Evolutionary conservation across 768 basidiomycete species (phyloP), one percentile per base, ranked within the genome.

Genomic region (Leccinellum luteum): DNA sequence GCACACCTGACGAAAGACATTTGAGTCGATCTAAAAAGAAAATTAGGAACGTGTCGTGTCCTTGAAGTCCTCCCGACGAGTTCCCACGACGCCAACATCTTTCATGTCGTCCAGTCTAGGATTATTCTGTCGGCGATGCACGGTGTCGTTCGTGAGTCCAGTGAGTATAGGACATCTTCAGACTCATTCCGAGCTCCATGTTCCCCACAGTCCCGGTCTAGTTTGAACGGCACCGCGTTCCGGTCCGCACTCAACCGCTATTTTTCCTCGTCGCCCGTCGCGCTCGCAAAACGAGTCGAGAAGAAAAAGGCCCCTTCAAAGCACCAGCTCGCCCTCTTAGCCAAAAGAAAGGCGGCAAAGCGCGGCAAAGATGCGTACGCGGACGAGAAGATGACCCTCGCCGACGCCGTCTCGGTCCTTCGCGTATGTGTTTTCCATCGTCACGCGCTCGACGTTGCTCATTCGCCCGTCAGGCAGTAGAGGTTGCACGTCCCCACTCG

Each of bases 401-500:
- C 72, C 19, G 82, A 87, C 45, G 90, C 90, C 35, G 81, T 92
- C 61, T 72, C 79, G 17, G 85, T 90, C 38, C 76, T 92, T 59
- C 85, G 89, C 57, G 89, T 89, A 66, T 60, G 86, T 60, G 86
- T 76, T 49, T 31, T 31, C 44, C 19, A 15, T 50, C 21, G 19
- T 47, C 51, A 47, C 47, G 30, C 32, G 3, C 53, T 60, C 52
- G 14, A 17, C 51, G 19, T 59, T 27, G 17, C 60, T 55, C 34
- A 60, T 21, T 44, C 13, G 9, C 61, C 27, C 48, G 27, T 44
- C 23, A 97, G 94, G 85, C 94, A 14, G 85, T 94, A 8, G 92
- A 94, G 71, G 87, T 94, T 50, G 79, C 87, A 6, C 83, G 82
- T 51, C 89, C 92, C 5, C 80, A 80, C 52, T 80, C 90, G 5